Base-by-base conservation (phyloP, 768 basidiomycete genomes). In the Steccherinum ochraceum region DNA sequence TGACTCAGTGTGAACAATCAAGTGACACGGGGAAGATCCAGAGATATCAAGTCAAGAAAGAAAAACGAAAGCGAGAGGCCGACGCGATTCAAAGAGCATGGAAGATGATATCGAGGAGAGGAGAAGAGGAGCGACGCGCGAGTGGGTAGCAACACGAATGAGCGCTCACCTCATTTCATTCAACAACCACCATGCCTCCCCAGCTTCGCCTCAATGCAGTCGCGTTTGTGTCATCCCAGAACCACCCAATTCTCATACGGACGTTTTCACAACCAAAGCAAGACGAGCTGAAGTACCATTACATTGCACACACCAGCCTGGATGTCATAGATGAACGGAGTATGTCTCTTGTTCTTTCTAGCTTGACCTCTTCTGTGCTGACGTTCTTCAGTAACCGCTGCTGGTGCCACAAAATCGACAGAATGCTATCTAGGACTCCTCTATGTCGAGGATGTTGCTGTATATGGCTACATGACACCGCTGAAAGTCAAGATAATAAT, bases 251-350 rank as follows among this genome's bases (percentile, higher is more conserved):
- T 51, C 73, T 92, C 57, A 78, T 93, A 50, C 84, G 84, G 40
- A 81, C 84, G 3, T 89, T 89, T 63, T 69, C 74, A 24, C 76
- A 78, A 45, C 73, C 76, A 48, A 75, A 79, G 39, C 70, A 75
- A 24, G 75, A 80, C 54, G 76, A 78, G 50, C 74, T 93, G 56
- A 91, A 91, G 63, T 93, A 92, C 61, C 89, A 93, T 68, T 94
- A 93, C 57, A 83, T 93, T 50, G 90, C 92, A 0, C 92, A 95
- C 66, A 93, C 89, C 19, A 86, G 86, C 49, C 69, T 95, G 59
- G 92, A 95, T 67, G 86, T 93, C 50, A 82, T 95, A 59, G 93
- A 95, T 60, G 92, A 94, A 70, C 84, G 89, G 74, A 81, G 92
- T 92, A 60, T 69, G 83, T 65, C 52, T 52, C 46, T 44, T 48